phyloP scores from a whole-genome alignment of 345 rosid species.

The Geranium brycei region DNA sequence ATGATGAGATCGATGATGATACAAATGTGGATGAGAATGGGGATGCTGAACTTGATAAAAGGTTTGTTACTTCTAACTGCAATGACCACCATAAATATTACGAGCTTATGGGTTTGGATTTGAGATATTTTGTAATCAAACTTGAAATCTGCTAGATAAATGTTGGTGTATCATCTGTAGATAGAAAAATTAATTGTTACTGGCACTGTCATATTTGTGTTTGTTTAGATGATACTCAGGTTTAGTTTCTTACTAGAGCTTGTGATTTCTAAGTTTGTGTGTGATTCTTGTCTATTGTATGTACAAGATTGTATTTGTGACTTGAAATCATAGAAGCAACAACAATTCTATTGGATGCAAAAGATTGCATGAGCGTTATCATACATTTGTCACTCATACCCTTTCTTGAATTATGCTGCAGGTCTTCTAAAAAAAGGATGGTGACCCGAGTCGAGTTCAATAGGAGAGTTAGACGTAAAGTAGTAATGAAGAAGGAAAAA shows the following conservation, averaged over 20 bases:
- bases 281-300: not conserved
- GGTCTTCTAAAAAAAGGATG: constrained; percentile 38
- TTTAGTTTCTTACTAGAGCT: not conserved
- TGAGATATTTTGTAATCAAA: not conserved
- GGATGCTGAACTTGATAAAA: constrained; percentile 33
- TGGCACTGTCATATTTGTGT: too few species aligned
- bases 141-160: not conserved
- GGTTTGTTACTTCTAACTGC: constrained; percentile 17
- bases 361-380: not conserved
- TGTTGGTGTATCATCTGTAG: not conserved
- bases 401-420: constrained; percentile 18
- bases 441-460: constrained; percentile 67
- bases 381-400: not conserved
- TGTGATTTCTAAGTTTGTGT: not conserved
- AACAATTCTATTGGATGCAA: not conserved
- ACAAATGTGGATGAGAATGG: constrained; percentile 15
- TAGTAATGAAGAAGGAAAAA: constrained; percentile 29
- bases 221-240: not conserved
- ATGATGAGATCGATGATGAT: constrained; percentile 34
- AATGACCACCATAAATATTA: not conserved
- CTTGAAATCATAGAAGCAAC: too few species aligned
- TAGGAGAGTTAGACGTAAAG: constrained; percentile 62
- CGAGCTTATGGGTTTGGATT: too few species aligned
- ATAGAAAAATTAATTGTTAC: too few species aligned
- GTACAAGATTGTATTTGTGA: too few species aligned